These are phyloP conservation scores for Sporothrix brasiliensis DNA, from an alignment of 2,329 filamentous ascomycete species.

Conservation along the genomic window DNA sequence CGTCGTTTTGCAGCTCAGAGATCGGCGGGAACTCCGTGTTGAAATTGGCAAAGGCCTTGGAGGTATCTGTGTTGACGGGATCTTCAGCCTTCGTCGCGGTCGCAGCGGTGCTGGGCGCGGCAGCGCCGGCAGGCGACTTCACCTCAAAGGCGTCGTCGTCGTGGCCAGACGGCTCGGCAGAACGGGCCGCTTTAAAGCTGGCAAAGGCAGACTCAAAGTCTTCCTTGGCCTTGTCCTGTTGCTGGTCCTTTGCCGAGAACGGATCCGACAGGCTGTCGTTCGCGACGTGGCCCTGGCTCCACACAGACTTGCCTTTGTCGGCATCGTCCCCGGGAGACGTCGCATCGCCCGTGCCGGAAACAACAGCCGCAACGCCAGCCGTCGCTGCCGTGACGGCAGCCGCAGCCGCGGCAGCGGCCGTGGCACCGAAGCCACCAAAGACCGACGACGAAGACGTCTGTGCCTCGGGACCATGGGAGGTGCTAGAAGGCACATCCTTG, in stretches of 20 bases:
- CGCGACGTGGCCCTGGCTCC: slow-evolving; percentile 35
- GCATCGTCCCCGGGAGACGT: slow-evolving; percentile 18
- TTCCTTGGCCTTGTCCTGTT: slow-evolving; percentile 63
- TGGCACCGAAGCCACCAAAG: slow-evolving; percentile 15
- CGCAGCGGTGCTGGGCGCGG: slow-evolving; percentile 37
- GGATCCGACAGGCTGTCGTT: slow-evolving; percentile 48
- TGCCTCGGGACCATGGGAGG: neutral
- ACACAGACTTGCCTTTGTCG: slow-evolving; percentile 28
- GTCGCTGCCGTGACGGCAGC: slow-evolving; percentile 24
- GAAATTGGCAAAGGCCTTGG: slow-evolving; percentile 57
- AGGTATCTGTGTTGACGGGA: slow-evolving; percentile 44
- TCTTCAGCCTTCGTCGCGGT: slow-evolving; percentile 42
- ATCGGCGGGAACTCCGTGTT: slow-evolving; percentile 90
- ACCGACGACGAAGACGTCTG: slow-evolving; percentile 3
- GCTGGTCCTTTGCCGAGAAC: slow-evolving; percentile 56
- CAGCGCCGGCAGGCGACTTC: slow-evolving; percentile 18
- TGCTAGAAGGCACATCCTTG: neutral
- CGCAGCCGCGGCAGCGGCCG: slow-evolving; percentile 6
- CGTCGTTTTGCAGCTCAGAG: slow-evolving; percentile 77
- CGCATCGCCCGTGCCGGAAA: neutral
- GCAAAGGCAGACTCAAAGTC: slow-evolving; percentile 87
- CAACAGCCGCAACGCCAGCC: slow-evolving; percentile 20
- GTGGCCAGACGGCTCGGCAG: slow-evolving; percentile 15
- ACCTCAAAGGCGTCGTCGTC: slow-evolving; percentile 30
- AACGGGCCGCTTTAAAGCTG: slow-evolving; percentile 60